phyloP scores from a whole-genome alignment of 768 basidiomycete genomes.

The Pulveroboletus frians region DNA sequence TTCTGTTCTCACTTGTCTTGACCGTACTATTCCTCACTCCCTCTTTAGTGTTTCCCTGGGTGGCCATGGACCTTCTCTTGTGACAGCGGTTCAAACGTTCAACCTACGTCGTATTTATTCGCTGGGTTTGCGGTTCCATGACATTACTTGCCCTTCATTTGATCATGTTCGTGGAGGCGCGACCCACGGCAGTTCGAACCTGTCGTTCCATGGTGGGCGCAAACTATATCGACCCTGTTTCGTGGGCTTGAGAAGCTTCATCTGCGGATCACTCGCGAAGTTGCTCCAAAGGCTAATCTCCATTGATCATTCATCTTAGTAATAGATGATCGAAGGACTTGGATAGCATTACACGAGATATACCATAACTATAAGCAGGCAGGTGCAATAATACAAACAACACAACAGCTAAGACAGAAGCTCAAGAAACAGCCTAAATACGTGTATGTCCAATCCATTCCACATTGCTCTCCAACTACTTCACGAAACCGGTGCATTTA shows the following conservation, averaged over 20 bases:
- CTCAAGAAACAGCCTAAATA: neutral
- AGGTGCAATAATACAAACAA: too few species aligned
- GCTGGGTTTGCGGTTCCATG: too few species aligned
- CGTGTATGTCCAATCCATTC: neutral
- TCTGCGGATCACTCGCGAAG: constrained; percentile 23
- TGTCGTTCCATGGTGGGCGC: neutral
- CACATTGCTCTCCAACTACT: neutral
- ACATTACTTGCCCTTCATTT: too few species aligned
- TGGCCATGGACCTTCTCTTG: too few species aligned
- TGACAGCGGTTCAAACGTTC: too few species aligned
- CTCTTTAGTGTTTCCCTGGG: too few species aligned
- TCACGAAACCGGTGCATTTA: constrained; percentile 35
- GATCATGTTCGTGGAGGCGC: too few species aligned
- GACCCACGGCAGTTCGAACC: too few species aligned
- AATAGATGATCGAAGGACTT: constrained; percentile 24
- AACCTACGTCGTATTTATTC: too few species aligned
- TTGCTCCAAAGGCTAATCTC: constrained; percentile 22
- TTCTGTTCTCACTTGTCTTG: neutral
- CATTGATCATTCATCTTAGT: constrained; percentile 21
- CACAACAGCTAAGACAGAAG: too few species aligned
- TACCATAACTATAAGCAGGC: constrained; percentile 12
- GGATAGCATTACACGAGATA: constrained; percentile 18
- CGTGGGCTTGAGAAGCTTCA: constrained; percentile 18
- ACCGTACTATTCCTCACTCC: too few species aligned
- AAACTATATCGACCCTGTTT: constrained; percentile 19